A percentile compares a stretch with the other conserved stretches of the same genome.
phyloP scores from a whole-genome alignment of 352 stramenopile genomes.

The Globisporangium sylvaticum region DNA sequence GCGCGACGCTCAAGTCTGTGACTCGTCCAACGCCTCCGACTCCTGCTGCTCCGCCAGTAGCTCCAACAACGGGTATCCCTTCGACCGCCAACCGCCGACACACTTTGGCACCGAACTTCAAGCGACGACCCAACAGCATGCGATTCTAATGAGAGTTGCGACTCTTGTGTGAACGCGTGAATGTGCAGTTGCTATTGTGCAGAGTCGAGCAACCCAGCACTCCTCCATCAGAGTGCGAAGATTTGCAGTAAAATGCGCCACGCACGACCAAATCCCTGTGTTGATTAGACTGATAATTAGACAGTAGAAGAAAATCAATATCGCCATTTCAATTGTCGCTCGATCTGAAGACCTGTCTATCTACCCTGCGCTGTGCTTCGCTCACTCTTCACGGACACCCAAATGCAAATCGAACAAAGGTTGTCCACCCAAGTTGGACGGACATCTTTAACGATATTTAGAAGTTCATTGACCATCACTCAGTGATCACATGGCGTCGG shows the following conservation, averaged over 20 bases:
- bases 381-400: too few species aligned
- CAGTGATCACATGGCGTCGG: too few species aligned
- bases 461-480: too few species aligned
- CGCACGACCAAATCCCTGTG: background rate
- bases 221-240: background rate
- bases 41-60: background rate
- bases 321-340: background rate
- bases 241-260: background rate
- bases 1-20: conserved; percentile 6
- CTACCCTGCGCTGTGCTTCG: background rate
- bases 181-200: background rate
- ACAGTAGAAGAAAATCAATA: background rate
- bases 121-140: conserved; percentile 11
- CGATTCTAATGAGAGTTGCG: conserved; percentile 4
- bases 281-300: background rate
- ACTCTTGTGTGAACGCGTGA: background rate
- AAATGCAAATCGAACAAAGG: too few species aligned
- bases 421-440: too few species aligned
- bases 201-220: background rate
- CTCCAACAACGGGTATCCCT: background rate
- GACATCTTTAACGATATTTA: too few species aligned
- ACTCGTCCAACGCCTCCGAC: conserved; percentile 5
- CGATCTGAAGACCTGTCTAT: background rate
- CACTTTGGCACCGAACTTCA: conserved; percentile 1
- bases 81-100: conserved; percentile 7